Conservation (phyloP, 495 filamentous ascomycete genomes). For the Mytilinidion resinicola region DNA sequence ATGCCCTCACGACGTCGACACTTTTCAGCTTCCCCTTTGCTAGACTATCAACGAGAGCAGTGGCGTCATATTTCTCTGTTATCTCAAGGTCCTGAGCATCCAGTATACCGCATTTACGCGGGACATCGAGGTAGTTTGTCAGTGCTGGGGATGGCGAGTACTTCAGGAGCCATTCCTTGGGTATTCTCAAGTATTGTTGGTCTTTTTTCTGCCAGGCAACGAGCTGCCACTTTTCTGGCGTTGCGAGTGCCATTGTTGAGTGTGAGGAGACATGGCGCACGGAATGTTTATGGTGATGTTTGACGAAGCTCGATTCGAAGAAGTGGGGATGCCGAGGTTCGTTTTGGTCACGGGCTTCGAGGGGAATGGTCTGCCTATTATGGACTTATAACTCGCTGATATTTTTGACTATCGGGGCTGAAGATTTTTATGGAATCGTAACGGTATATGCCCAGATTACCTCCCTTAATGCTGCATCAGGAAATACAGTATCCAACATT, state of each 20-base stretch:
- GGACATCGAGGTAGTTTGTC: conserved; percentile 30
- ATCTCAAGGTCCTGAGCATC: conserved; percentile 49
- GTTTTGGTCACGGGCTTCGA: no score
- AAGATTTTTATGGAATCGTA: no score
- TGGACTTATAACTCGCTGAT: no score
- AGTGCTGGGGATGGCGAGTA: conserved; percentile 1
- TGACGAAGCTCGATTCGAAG: no score
- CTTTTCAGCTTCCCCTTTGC: conserved; percentile 42
- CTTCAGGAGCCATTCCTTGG: conserved; percentile 31
- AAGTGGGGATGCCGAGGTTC: no score
- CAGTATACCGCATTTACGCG: conserved; percentile 41
- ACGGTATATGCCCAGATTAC: no score
- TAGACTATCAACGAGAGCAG: conserved; percentile 45
- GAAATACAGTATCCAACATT: no score
- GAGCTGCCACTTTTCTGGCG: conserved; percentile 32
- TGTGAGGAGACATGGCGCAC: not conserved
- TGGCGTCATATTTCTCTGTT: conserved; percentile 52
- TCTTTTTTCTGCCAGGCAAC: conserved; percentile 35
- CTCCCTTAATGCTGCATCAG: no score
- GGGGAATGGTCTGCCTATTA: no score
- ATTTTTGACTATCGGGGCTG: no score
- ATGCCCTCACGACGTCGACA: conserved; percentile 51
- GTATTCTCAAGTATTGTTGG: conserved; percentile 33
- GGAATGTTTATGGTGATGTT: no score
- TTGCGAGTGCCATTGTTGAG: conserved; percentile 1